Base-by-base conservation (phyloP, 257 asterid genomes). In the Ocimum tenuiflorum region DNA sequence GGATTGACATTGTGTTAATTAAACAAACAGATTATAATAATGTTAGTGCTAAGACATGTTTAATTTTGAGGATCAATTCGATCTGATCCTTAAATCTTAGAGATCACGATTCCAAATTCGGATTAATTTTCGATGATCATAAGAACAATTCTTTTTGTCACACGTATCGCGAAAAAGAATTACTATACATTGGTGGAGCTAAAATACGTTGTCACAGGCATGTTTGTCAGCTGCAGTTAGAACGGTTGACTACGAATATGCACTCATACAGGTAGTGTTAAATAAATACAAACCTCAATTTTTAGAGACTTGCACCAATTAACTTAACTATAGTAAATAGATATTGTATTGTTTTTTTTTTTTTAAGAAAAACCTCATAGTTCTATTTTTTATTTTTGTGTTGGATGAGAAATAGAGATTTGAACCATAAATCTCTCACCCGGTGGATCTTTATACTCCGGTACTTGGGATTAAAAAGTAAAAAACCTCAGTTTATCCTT, bases 61-160 rank as follows among this genome's bases (percentile, higher is more conserved):
- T 35, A 52, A 45, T 73, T 45, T 11, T 42, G 19, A 60, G 47
- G 50, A 73, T 73, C 66, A 60, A 33, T 4, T 15, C 27, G 73
- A 73, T 73, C 31, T 51, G 69, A 60, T 73, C 55, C 72, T 47
- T 72, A 2, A 33, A 72, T 72, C 72, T 15, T 56, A 24, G 31
- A 56, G 62, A 72, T 72, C 10, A 49, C 39, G 60, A 15, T 23
- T 72, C 42, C 6, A 29, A 56, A 14, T n/a, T 35, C 1, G 67
- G 48, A 63, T 72, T 72, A 48, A 65, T 46, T 63, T 20, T 23
- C 2, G 23, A 54, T 53, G 43, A 27, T 61, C 39, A 17, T 3
- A 7, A 9, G 15, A 71, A 42, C 27, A 42, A 3, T 53, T 39
- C 7, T 52, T 13, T 53, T 41, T 54, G 19, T 33, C 46, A n/a